phyloP scores from a whole-genome alignment of 108 stramenopile species.

The Skeletonema menzelii region DNA sequence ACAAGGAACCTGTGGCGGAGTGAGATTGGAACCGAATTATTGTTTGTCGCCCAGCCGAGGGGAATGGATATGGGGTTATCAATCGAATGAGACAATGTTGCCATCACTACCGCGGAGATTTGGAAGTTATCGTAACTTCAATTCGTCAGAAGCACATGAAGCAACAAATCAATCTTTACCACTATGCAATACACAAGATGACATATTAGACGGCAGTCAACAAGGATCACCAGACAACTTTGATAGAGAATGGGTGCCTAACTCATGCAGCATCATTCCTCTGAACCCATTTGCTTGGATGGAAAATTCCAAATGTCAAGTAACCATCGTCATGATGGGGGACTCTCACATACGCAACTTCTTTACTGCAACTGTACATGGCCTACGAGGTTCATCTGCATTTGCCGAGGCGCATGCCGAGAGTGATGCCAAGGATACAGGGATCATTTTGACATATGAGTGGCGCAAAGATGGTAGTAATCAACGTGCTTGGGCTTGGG shows the following conservation, averaged over 20 bases:
- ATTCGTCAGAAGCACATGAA: not conserved
- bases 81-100: not conserved
- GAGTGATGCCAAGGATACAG: slow-evolving; percentile 6
- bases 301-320: slow-evolving; percentile 16
- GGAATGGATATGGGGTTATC: slow-evolving; percentile 1
- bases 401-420: slow-evolving; percentile 34
- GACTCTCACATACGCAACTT: slow-evolving; percentile 40
- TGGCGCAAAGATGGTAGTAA: slow-evolving; percentile 15
- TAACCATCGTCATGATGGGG: slow-evolving; percentile 35
- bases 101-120: not conserved
- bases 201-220: slow-evolving; percentile 3
- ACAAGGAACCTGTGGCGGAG: slow-evolving; percentile 24
- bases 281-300: slow-evolving; percentile 34
- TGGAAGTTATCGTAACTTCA: not conserved
- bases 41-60: slow-evolving; percentile 20
- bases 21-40: slow-evolving; percentile 9
- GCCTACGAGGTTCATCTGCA: slow-evolving; percentile 16
- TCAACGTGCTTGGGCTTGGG: slow-evolving; percentile 17
- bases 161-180: not conserved
- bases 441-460: slow-evolving; percentile 22
- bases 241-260: slow-evolving; percentile 18
- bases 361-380: slow-evolving; percentile 39
- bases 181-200: slow-evolving; percentile 14
- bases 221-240: not conserved
- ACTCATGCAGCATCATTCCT: slow-evolving; percentile 21